A percentile compares a stretch with the other conserved stretches of the same genome.
phyloP scores from a whole-genome alignment of 257 asterid genomes.

The Solanum bukasovii region DNA sequence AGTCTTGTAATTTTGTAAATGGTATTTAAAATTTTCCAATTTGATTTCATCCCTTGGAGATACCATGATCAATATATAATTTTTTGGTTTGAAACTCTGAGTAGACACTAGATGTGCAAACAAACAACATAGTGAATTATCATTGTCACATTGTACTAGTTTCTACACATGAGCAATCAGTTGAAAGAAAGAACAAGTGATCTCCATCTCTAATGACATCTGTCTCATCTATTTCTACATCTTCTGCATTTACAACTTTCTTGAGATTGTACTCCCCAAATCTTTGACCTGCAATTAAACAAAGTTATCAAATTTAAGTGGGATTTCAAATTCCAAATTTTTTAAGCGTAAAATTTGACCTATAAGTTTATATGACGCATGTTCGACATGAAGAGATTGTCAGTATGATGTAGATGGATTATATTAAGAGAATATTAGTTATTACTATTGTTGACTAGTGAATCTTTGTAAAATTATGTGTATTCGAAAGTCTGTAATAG shows the following conservation, averaged over 20 bases:
- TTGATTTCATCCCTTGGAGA: neutral
- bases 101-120: neutral
- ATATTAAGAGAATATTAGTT: neutral
- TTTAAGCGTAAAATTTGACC: neutral
- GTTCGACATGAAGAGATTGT: neutral
- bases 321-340: neutral
- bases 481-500: neutral
- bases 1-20: neutral
- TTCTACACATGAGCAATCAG: constrained; percentile 12
- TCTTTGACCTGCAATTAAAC: constrained; percentile 52
- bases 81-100: neutral
- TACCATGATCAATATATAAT: neutral
- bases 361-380: neutral
- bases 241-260: constrained; percentile 46
- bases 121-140: neutral
- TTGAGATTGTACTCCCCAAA: constrained; percentile 47
- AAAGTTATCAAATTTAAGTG: neutral
- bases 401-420: neutral
- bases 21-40: neutral
- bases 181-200: constrained; percentile 54
- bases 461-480: too few species aligned
- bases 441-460: neutral
- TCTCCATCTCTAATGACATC: constrained; percentile 76
- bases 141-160: neutral
- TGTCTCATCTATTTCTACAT: constrained; percentile 75